Evolutionary conservation across 805 yeast species (phyloP).

Genomic region (Starmerella powellii): DNA sequence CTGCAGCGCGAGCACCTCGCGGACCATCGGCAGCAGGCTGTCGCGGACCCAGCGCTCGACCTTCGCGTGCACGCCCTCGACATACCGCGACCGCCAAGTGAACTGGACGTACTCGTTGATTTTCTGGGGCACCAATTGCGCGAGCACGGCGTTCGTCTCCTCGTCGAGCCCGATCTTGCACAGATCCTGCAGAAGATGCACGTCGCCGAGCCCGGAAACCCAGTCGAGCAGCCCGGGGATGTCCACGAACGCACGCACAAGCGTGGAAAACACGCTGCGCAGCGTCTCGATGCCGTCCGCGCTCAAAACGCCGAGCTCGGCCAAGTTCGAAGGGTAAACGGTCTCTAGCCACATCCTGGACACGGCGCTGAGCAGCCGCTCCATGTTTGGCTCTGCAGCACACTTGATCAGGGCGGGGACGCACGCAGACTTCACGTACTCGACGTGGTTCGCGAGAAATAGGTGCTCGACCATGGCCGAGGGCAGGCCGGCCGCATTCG

Average conservation of each 20-base stretch:
- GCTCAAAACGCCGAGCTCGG: background rate
- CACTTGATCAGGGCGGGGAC: background rate
- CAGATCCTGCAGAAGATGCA: conserved; percentile 2
- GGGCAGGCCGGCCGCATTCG: background rate
- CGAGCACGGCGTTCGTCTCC: conserved; percentile 19
- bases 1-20: conserved; percentile 1
- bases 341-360: background rate
- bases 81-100: conserved; percentile 14
- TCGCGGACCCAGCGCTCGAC: conserved; percentile 8
- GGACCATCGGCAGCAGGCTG: conserved; percentile 1
- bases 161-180: conserved; percentile 20
- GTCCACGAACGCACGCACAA: conserved; percentile 17
- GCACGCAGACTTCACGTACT: background rate
- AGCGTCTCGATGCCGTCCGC: background rate
- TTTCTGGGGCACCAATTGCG: conserved; percentile 15
- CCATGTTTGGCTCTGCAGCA: no score
- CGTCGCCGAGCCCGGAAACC: conserved; percentile 1
- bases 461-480: background rate
- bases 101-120: conserved; percentile 13
- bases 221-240: conserved; percentile 3
- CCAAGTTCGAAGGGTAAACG: background rate
- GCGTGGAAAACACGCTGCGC: conserved; percentile 19
- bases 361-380: background rate
- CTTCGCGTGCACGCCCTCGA: background rate
- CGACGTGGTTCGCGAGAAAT: conserved; percentile 4